phyloP scores from a whole-genome alignment of 2,329 filamentous ascomycete genomes.

The Penicillium concentricum region DNA sequence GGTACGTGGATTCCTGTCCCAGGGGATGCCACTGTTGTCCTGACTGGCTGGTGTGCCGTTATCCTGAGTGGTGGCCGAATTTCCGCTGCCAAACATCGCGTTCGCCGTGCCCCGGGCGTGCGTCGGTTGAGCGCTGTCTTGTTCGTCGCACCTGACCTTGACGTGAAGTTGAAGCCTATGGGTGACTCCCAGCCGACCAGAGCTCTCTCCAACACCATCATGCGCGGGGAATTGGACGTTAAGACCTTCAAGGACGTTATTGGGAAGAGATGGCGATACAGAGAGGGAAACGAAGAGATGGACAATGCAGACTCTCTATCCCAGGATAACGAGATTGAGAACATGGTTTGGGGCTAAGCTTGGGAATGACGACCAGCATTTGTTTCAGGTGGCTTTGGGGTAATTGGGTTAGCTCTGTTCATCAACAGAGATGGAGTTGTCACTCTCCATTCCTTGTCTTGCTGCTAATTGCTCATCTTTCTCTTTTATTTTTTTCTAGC shows the following conservation, averaged over 20 bases:
- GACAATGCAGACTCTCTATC: background rate
- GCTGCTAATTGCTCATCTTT: background rate
- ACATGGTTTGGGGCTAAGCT: background rate
- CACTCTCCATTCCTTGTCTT: background rate
- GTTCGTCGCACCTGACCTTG: conserved; percentile 2
- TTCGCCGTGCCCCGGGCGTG: conserved; percentile 1
- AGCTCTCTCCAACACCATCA: background rate
- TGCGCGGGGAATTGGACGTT: background rate
- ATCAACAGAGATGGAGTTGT: background rate
- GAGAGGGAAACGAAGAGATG: conserved; percentile 10
- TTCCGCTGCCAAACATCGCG: conserved; percentile 3
- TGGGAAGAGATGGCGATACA: conserved; percentile 6
- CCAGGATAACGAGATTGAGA: background rate
- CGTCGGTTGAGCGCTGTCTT: conserved; percentile 5
- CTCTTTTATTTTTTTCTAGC: background rate
- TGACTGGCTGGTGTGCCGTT: conserved; percentile 8
- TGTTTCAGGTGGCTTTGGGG: background rate
- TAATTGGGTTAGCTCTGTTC: background rate
- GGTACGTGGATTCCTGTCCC: background rate
- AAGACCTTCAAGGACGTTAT: conserved; percentile 5
- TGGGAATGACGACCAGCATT: background rate
- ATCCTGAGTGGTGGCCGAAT: conserved; percentile 3
- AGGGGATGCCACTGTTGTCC: conserved; percentile 1
- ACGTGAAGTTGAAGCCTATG: background rate
- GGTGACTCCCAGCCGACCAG: background rate